Conservation (phyloP, 305 asterid species). For the Fraxinus nigra region DNA sequence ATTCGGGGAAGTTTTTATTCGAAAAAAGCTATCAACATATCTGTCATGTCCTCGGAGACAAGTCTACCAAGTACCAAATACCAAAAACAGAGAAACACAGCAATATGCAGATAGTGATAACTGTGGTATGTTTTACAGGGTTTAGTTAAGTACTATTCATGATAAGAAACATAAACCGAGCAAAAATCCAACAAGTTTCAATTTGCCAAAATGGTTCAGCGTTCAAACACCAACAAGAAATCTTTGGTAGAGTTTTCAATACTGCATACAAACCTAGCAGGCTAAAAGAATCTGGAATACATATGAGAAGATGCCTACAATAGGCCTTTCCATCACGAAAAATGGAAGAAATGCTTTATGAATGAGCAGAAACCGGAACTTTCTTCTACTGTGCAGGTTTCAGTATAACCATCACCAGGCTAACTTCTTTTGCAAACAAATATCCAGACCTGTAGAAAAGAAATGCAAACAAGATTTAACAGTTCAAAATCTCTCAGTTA, state of each 20-base stretch:
- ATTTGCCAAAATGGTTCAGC: neutral
- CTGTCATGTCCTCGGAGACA: neutral
- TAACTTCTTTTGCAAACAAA: slow-evolving; percentile 8
- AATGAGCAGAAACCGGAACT: neutral
- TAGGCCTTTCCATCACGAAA: neutral
- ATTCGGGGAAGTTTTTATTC: neutral
- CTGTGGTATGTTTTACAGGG: neutral
- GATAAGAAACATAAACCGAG: slow-evolving; percentile 6
- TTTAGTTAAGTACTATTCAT: neutral
- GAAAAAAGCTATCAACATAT: neutral
- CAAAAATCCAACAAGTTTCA: neutral
- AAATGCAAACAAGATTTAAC: neutral
- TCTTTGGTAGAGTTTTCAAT: neutral
- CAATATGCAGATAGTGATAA: neutral
- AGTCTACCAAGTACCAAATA: neutral
- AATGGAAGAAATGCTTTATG: neutral
- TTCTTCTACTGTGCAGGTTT: neutral
- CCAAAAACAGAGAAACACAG: neutral
- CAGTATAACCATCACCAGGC: slow-evolving; percentile 13
- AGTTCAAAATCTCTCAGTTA: neutral
- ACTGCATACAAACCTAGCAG: neutral
- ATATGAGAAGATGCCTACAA: neutral
- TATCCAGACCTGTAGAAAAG: slow-evolving; percentile 21
- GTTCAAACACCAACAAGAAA: slow-evolving; percentile 5
- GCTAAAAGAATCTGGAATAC: neutral